phyloP scores from a whole-genome alignment of 169 alveolate species.

The Perkinsus chesapeaki region DNA sequence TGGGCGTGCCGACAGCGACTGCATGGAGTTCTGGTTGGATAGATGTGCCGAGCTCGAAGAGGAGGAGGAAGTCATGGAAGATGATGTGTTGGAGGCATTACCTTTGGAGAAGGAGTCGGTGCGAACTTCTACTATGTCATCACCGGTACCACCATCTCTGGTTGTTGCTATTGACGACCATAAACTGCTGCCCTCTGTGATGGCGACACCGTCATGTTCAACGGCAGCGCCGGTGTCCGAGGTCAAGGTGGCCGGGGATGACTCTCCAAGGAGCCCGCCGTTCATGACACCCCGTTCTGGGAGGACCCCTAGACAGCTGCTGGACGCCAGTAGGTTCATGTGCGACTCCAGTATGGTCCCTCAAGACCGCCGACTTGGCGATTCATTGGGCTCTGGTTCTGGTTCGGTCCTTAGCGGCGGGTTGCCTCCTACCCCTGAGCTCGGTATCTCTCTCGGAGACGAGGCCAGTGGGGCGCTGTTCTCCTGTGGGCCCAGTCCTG shows the following conservation, averaged over 20 bases:
- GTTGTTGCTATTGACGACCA: no score
- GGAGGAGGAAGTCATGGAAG: neutral
- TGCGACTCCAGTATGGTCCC: neutral
- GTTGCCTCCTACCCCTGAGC: neutral
- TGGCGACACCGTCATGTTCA: neutral
- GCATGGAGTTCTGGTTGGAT: neutral
- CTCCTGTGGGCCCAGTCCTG: neutral
- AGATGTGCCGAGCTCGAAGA: neutral
- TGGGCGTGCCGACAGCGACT: neutral
- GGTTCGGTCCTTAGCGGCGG: no score
- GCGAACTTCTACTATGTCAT: neutral
- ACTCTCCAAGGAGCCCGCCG: neutral
- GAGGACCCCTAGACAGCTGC: neutral
- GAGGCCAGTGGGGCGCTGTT: neutral
- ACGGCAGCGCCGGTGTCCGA: neutral
- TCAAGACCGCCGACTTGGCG: neutral
- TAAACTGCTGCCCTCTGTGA: no score
- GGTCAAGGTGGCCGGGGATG: neutral
- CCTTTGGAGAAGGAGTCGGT: neutral
- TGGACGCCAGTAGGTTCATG: neutral
- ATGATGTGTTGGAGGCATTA: neutral
- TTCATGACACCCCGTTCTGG: neutral
- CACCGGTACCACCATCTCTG: no score
- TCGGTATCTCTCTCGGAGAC: neutral
- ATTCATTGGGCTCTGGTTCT: neutral